Conservation (phyloP, 805 yeast species). For the Ogataea methanolica region DNA sequence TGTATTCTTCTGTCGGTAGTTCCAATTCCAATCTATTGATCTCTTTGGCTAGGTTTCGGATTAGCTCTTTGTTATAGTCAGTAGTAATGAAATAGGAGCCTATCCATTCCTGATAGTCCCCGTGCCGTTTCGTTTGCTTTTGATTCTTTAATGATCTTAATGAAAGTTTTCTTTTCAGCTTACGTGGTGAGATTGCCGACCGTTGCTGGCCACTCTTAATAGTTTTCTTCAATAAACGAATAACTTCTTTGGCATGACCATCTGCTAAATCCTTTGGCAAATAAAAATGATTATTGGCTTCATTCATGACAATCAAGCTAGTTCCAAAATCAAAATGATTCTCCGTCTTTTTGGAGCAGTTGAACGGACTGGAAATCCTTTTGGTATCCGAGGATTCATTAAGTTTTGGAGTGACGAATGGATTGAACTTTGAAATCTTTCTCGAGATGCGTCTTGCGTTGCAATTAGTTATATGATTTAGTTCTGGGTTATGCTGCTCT, state of each 20-base stretch:
- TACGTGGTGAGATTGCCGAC: neutral
- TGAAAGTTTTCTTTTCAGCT: slow-evolving; percentile 2
- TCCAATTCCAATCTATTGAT: slow-evolving; percentile 3
- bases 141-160: slow-evolving; percentile 1
- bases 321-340: slow-evolving; percentile 5
- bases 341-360: slow-evolving; percentile 3
- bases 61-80: slow-evolving; percentile 4
- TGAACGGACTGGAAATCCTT: slow-evolving; percentile 7
- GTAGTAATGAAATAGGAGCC: neutral
- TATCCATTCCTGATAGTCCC: neutral
- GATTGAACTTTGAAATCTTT: no score
- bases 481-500: no score
- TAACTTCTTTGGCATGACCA: slow-evolving; percentile 18
- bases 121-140: neutral
- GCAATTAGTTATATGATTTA: no score
- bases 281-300: slow-evolving; percentile 20
- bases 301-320: slow-evolving; percentile 9
- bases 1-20: slow-evolving; percentile 8
- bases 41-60: slow-evolving; percentile 8
- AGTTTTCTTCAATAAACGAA: slow-evolving; percentile 10
- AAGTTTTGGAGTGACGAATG: neutral
- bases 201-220: slow-evolving; percentile 9
- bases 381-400: neutral
- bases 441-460: no score
- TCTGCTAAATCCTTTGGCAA: slow-evolving; percentile 20